Percentiles rank a stretch among this genome's conserved stretches.
phyloP scores from a whole-genome alignment of 116 monocot genomes.

The Trichopus zeylanicus region DNA sequence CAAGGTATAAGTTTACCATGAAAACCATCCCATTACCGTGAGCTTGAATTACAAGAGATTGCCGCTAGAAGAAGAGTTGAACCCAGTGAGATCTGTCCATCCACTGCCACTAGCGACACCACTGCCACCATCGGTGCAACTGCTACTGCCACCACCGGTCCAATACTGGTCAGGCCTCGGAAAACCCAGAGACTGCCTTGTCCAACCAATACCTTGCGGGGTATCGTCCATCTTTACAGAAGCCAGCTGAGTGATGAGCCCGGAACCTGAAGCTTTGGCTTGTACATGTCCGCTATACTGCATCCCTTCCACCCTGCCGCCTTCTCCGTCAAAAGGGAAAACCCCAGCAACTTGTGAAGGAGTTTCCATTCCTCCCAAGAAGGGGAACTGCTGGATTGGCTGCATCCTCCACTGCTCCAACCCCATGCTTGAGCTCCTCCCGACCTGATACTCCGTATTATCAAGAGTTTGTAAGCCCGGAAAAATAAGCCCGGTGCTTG shows the following conservation, averaged over 20 bases:
- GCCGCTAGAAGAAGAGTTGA: too few relatives aligned
- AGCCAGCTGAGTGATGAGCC: constrained; percentile 29
- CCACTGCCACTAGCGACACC: constrained; percentile 7
- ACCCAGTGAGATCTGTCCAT: constrained; percentile 30
- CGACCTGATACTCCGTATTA: constrained; percentile 19
- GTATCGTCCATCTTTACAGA: constrained; percentile 51
- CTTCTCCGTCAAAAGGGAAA: constrained; percentile 31
- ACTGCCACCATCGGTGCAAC: not conserved
- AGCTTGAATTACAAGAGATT: constrained; percentile 11
- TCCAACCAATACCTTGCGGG: constrained; percentile 8
- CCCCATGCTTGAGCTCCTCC: constrained; percentile 11
- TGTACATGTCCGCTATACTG: not conserved
- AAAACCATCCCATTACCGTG: not conserved
- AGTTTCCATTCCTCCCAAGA: constrained; percentile 35
- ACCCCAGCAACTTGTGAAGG: constrained; percentile 14
- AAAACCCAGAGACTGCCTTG: constrained; percentile 19
- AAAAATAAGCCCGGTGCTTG: constrained; percentile 31
- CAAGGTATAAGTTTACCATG: not conserved
- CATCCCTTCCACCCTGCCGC: not conserved
- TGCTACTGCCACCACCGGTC: not conserved
- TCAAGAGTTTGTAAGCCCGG: constrained; percentile 1
- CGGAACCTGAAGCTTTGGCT: constrained; percentile 19
- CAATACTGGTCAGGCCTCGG: constrained; percentile 25
- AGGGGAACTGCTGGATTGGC: constrained; percentile 63
- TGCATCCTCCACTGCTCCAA: constrained; percentile 57